Base-by-base conservation (phyloP, 176 grass and related monocot species). In the Chrysopogon serrulatus region DNA sequence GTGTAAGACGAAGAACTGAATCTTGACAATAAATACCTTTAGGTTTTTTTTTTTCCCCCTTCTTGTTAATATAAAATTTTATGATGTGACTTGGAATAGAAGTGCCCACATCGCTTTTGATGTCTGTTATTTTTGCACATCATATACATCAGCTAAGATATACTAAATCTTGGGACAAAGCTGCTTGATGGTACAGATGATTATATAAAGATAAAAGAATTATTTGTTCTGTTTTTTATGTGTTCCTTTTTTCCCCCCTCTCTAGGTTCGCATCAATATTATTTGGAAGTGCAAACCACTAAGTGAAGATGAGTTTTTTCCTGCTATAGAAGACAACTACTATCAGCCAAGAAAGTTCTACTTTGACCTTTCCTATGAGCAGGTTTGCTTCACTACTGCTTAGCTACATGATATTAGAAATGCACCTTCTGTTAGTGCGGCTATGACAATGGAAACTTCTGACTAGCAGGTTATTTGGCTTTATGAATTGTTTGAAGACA, bases 311-410 rank as follows among this genome's bases (percentile, higher is more conserved):
- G 89, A 92, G 40, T 94, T 94, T 81, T 84, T 39, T 30, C 33
- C 64, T 83, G 92, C 89, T 30, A 94, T 94, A 64, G 36, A 77
- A 59, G 84, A 82, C 16, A 92, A 94, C 49, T 94, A 94, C 65
- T 94, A 87, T 33, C 49, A 5, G n/a, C 71, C 75, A 33, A 69
- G 14, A 8, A 94, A 92, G 80, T 94, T 94, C 77, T 89, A 89
- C 76, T 89, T 92, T 14, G 83, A 89, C 54, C 92, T 94, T 86
- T 91, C 87, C 41, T 59, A 57, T 37, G 34, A 87, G 32, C 89
- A 94, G 92, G 92, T 92, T 82, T 44, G 67, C 36, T 72, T 33
- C 54, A 54, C 30, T 68, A 36, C 59, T 45, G 35, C 56, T 87
- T 51, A 71, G 24, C 3, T 83, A 73, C 30, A 74, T 21, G 78